Conservation (phyloP, 2,329 filamentous ascomycete species). For the Hymenoscyphus fraxineus region DNA sequence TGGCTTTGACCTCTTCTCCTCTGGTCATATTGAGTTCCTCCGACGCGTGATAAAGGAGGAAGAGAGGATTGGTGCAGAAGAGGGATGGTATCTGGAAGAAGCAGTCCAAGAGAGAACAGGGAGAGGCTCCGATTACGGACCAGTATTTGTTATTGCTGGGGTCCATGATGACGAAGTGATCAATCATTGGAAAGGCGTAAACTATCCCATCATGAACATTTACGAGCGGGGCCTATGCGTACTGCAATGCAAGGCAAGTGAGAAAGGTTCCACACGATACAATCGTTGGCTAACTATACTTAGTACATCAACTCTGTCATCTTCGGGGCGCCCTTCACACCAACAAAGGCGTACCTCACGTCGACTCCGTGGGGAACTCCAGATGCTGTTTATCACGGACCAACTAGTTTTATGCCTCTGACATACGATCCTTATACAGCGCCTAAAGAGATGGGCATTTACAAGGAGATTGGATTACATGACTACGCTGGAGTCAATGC, state of each 20-base stretch:
- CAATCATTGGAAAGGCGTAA: slow-evolving; percentile 93
- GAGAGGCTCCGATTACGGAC: slow-evolving; percentile 68
- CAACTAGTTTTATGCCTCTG: slow-evolving; percentile 67
- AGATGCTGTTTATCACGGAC: slow-evolving; percentile 89
- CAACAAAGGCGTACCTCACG: slow-evolving; percentile 73
- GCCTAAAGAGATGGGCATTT: slow-evolving; percentile 79
- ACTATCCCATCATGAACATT: slow-evolving; percentile 99
- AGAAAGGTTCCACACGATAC: slow-evolving; percentile 5
- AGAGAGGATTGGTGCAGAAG: slow-evolving; percentile 60
- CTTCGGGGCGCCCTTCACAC: slow-evolving; percentile 86
- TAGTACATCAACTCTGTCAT: slow-evolving; percentile 84
- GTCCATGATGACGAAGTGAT: slow-evolving; percentile 94
- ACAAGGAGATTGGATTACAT: slow-evolving; percentile 72
- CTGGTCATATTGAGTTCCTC: slow-evolving; percentile 94
- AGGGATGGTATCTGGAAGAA: slow-evolving; percentile 71
- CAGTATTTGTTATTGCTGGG: slow-evolving; percentile 85
- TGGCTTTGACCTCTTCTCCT: slow-evolving; percentile 94
- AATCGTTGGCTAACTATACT: slow-evolving; percentile 8
- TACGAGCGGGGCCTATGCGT: slow-evolving; percentile 95
- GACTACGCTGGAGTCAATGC: slow-evolving; percentile 85
- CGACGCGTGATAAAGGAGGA: slow-evolving; percentile 71
- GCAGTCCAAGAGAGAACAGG: slow-evolving; percentile 59
- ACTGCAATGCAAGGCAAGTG: slow-evolving; percentile 78
- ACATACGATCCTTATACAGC: slow-evolving; percentile 78
- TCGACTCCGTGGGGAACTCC: slow-evolving; percentile 71